Evolutionary conservation across 257 asterid genomes (phyloP).

Genomic region (Petrea volubilis): DNA sequence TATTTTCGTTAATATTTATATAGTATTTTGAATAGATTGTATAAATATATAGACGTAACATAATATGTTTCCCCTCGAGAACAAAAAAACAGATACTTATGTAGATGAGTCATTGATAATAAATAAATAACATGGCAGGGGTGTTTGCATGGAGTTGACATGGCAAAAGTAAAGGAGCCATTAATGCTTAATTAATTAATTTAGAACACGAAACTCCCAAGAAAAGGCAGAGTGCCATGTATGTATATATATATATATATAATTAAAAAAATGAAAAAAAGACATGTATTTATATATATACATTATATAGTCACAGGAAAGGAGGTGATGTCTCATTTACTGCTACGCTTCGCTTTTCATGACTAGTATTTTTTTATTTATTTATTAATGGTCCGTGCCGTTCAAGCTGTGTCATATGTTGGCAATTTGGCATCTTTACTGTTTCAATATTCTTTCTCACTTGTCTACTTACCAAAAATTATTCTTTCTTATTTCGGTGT

Average conservation of each 20-base stretch:
- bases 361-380: background rate
- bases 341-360: background rate
- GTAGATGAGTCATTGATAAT: background rate
- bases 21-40: no score
- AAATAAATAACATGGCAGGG: background rate
- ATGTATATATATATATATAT: no score
- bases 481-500: no score
- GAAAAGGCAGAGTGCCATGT: slow-evolving; percentile 19
- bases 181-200: slow-evolving; percentile 5
- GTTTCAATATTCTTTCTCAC: slow-evolving; percentile 15
- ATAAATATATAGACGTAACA: no score
- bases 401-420: slow-evolving; percentile 29
- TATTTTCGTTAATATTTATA: no score
- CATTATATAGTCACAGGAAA: no score
- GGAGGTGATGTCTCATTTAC: no score
- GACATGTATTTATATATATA: no score
- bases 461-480: slow-evolving; percentile 3
- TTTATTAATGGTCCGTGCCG: slow-evolving; percentile 37
- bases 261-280: no score
- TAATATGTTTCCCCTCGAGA: no score
- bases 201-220: slow-evolving; percentile 11
- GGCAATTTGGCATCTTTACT: slow-evolving; percentile 7
- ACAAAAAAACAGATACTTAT: no score
- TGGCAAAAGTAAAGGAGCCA: background rate
- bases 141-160: background rate